phyloP scores from a whole-genome alignment of 2,329 filamentous ascomycete species.

The Botrytis elliptica region DNA sequence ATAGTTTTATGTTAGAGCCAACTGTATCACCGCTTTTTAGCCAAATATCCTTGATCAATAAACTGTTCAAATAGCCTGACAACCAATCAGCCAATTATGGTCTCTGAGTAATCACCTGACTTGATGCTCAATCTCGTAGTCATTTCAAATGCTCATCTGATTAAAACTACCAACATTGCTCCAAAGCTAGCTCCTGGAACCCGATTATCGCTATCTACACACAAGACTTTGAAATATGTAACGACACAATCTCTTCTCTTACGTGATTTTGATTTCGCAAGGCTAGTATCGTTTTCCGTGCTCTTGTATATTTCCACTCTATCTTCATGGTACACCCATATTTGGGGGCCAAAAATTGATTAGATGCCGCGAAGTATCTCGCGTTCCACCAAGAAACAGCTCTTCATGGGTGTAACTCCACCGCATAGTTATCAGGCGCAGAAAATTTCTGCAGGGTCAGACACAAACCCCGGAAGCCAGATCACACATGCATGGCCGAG shows the following conservation, averaged over 20 bases:
- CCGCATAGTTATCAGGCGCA: neutral
- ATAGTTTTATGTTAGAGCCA: neutral
- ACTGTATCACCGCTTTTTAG: neutral
- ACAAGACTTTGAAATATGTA: no score
- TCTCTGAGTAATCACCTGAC: neutral
- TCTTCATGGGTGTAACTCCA: conserved; percentile 3
- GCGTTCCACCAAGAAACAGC: neutral
- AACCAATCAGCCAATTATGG: neutral
- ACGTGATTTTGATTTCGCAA: neutral
- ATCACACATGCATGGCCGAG: conserved; percentile 5
- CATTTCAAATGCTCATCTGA: neutral
- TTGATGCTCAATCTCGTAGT: neutral
- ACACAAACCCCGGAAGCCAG: neutral
- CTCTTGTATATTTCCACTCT: neutral
- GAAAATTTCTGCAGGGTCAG: conserved; percentile 1
- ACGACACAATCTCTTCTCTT: neutral
- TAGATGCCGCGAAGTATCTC: neutral
- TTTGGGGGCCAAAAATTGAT: neutral
- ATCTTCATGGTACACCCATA: neutral
- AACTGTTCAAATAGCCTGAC: neutral
- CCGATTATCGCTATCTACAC: neutral
- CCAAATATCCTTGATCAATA: neutral
- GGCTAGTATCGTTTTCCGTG: neutral
- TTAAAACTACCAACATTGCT: neutral
- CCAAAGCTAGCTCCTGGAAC: neutral